phyloP scores from a whole-genome alignment of 441 rosid species.

The Erysimum cheiri region DNA sequence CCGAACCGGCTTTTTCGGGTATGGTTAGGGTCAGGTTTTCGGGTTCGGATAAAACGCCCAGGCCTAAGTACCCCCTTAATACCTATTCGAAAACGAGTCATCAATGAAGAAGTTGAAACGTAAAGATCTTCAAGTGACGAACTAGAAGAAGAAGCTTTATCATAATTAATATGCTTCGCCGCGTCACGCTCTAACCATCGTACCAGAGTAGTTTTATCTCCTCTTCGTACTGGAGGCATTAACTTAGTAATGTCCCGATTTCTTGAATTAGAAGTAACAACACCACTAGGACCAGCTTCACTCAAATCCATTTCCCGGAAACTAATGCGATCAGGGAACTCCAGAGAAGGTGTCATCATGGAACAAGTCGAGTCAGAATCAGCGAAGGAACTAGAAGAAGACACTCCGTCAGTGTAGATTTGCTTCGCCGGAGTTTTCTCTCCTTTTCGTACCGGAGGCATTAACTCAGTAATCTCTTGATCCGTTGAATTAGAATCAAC shows the following conservation, averaged over 20 bases:
- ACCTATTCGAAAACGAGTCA: too few species aligned
- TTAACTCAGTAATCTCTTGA: constrained; percentile 39
- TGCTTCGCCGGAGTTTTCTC: too few species aligned
- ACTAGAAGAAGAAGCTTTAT: too few species aligned
- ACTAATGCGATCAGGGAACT: too few species aligned
- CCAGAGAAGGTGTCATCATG: too few species aligned
- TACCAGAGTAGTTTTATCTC: not conserved
- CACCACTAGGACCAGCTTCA: constrained; percentile 40
- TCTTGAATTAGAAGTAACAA: constrained; percentile 8
- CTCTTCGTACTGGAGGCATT: not conserved
- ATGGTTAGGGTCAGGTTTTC: too few species aligned
- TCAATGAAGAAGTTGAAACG: not conserved
- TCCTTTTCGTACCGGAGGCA: not conserved
- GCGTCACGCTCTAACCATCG: not conserved
- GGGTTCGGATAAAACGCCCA: too few species aligned
- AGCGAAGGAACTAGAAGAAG: too few species aligned
- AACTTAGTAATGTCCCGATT: constrained; percentile 5
- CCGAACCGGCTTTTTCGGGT: too few species aligned
- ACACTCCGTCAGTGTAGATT: too few species aligned
- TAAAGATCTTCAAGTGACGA: not conserved
- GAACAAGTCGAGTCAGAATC: too few species aligned
- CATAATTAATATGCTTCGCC: not conserved
- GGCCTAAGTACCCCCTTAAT: too few species aligned
- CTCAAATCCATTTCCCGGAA: constrained; percentile 12
- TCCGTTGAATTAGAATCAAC: constrained; percentile 15